phyloP scores from a whole-genome alignment of 1,284 basidiomycete genomes.

The Puccinia coronata region DNA sequence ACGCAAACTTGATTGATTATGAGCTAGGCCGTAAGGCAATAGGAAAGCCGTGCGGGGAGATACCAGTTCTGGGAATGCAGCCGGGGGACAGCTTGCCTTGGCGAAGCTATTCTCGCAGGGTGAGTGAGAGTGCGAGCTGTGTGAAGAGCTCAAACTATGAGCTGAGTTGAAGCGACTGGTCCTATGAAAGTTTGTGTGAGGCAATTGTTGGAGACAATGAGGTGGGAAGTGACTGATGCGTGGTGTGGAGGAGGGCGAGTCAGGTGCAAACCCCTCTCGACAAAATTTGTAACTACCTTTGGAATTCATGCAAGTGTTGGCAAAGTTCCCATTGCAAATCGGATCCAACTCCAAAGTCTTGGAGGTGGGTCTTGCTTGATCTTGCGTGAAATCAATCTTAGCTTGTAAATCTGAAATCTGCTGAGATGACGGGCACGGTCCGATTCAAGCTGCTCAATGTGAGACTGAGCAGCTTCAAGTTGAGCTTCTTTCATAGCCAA shows the following conservation, averaged over 20 bases:
- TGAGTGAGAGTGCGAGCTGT: background rate
- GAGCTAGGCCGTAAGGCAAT: slow-evolving; percentile 24
- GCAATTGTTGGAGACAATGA: background rate
- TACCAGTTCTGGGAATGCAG: background rate
- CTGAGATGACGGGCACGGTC: slow-evolving; percentile 13
- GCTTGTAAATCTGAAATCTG: slow-evolving; percentile 35
- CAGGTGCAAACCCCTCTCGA: background rate
- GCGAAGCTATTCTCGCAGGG: background rate
- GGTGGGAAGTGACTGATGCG: slow-evolving; percentile 14
- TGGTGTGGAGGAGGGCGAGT: slow-evolving; percentile 25
- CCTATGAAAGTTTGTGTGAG: background rate
- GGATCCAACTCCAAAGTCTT: background rate
- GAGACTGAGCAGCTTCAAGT: slow-evolving; percentile 13
- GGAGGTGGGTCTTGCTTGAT: slow-evolving; percentile 16
- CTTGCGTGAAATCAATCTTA: slow-evolving; percentile 12
- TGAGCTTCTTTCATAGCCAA: slow-evolving; percentile 11
- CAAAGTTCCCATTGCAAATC: background rate
- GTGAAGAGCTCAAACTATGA: slow-evolving; percentile 12
- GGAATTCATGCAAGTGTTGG: background rate
- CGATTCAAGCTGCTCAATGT: slow-evolving; percentile 22
- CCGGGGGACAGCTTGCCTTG: background rate
- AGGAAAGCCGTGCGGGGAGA: slow-evolving; percentile 27
- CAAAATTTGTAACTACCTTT: background rate
- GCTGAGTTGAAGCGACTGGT: slow-evolving; percentile 14
- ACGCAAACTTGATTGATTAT: background rate